Base-by-base conservation (phyloP, 805 yeast genomes). In the Sporopachydermia quercuum region DNA sequence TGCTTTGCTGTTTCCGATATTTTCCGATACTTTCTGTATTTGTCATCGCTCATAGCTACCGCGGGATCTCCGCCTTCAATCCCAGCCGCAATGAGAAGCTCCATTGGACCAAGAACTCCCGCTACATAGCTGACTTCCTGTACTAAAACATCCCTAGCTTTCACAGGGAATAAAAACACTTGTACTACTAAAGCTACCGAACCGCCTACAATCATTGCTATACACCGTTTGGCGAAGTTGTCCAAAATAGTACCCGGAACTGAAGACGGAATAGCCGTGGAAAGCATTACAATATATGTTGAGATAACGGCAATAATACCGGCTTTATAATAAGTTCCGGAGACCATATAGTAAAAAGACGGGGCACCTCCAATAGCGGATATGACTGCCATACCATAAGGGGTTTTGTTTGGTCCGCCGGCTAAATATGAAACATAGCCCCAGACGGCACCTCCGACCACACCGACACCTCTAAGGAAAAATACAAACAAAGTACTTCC, bases 141-240 rank as follows among this genome's bases (percentile, higher is more conserved):
- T 17, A 58, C 57, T 34, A 70, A 38, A 44, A 63, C 65, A 38
- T 62, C 69, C 38, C 74, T 52, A 0, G 75, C 73, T 38, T 61
- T 65, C 4, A 62, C 58, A 0, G 76, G 76, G 44, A 67, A 70
- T 35, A 70, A 46, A 0, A 57, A 39, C 4, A 66, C 46, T 42
- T 70, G 75, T 11, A 68, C 68, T 5, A 66, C 34, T 37, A 68
- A 41, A 0, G 74, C 72, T 4, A 64, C 60, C 3, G 58, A 60
- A 16, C 74, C 72, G 39, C 76, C 76, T 45, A 68, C 62, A 2
- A 68, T 59, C 52, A 68, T 66, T 0, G 75, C 70, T 4, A 70
- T 42, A 48, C 71, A 66, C 46, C 76, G 55, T 43, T 68, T 70
- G 2, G 66, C 72, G 49, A 66, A 70, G 47, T 63, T 68, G 5